Evolutionary conservation across 139 green algal species (phyloP), one percentile per base, ranked within the genome.

Genomic region (Astrephomene gubernaculifera): DNA sequence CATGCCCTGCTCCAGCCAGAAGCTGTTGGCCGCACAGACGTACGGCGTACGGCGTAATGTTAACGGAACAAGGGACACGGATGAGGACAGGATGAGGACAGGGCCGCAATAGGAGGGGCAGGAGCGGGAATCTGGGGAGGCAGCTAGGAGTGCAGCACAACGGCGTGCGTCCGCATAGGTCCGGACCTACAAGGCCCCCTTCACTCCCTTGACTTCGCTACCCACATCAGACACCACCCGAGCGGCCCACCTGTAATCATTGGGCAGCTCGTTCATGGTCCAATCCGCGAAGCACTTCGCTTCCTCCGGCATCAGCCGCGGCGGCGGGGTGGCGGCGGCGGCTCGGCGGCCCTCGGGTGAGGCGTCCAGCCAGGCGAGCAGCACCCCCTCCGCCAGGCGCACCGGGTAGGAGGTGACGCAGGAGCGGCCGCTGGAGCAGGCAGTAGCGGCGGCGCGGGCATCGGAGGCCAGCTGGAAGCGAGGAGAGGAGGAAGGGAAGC

Each of bases 1-100:
- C 83, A 87, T 87, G 67, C 73, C 81, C 36, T 90, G 87, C 81
- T 90, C 87, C 87, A 90, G 25, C 81, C 81, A 87, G 74, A 87
- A 90, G 9, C 74, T 82, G 74, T 4, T 27, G n/a, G 25, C 36
- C 7, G 68, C 65, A 45, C n/a, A n/a, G n/a, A n/a, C n/a, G n/a
- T n/a, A n/a, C n/a, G n/a, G n/a, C n/a, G n/a, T n/a, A n/a, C n/a
- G n/a, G n/a, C n/a, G n/a, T n/a, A n/a, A n/a, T n/a, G n/a, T n/a
- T n/a, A n/a, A n/a, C n/a, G n/a, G n/a, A n/a, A n/a, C n/a, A n/a
- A n/a, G n/a, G n/a, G n/a, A n/a, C n/a, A n/a, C n/a, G n/a, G n/a
- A n/a, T n/a, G n/a, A n/a, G n/a, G n/a, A n/a, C n/a, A n/a, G n/a
- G n/a, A n/a, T n/a, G n/a, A n/a, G n/a, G n/a, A n/a, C n/a, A n/a